phyloP scores from a whole-genome alignment of 2,329 filamentous ascomycete species.

The Fulvia fulva region DNA sequence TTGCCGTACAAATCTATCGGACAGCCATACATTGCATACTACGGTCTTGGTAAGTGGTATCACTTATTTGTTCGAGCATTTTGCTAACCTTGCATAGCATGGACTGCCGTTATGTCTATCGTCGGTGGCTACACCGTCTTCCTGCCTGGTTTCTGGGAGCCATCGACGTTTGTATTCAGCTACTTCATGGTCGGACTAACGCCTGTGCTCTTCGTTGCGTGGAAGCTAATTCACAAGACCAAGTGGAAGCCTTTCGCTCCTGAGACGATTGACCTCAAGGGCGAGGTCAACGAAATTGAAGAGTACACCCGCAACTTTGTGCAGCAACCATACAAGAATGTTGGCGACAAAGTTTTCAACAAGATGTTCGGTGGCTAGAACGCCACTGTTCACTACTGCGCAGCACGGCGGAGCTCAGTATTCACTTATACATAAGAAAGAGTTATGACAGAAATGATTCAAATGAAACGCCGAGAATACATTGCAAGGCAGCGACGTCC shows the following conservation, averaged over 20 bases:
- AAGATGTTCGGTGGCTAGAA: constrained; percentile 40
- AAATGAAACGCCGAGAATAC: background rate
- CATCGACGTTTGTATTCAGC: constrained; percentile 66
- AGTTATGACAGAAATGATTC: background rate
- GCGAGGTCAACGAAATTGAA: constrained; percentile 60
- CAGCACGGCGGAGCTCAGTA: background rate
- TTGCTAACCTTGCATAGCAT: constrained; percentile 31
- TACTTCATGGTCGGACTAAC: constrained; percentile 72
- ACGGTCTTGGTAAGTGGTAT: constrained; percentile 42
- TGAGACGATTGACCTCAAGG: constrained; percentile 59
- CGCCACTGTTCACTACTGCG: background rate
- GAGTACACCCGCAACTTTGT: constrained; percentile 25
- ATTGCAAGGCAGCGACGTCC: background rate
- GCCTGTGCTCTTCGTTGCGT: constrained; percentile 63
- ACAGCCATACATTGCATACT: constrained; percentile 69
- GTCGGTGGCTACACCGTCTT: constrained; percentile 75
- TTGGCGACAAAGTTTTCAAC: constrained; percentile 41
- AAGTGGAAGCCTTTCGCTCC: constrained; percentile 47
- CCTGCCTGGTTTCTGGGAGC: constrained; percentile 59
- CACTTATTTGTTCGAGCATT: background rate
- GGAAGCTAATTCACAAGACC: constrained; percentile 67
- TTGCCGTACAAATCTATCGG: constrained; percentile 64
- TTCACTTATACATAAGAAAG: background rate
- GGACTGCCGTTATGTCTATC: constrained; percentile 69
- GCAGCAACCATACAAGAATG: constrained; percentile 29